Conservation (phyloP, 192 early-diverging fungal genomes). For the Gorgonomyces haynaldii region DNA sequence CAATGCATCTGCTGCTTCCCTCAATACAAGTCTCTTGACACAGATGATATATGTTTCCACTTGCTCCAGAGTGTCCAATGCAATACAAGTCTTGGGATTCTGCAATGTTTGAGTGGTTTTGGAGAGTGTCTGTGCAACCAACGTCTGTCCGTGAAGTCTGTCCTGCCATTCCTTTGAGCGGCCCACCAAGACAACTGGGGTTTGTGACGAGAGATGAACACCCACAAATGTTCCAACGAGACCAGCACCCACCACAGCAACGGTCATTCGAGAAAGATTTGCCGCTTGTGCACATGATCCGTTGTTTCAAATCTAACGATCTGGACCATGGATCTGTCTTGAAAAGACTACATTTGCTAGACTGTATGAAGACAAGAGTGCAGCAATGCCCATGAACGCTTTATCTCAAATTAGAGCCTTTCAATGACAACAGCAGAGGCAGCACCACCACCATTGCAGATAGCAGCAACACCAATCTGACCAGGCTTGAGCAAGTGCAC, state of each 20-base stretch:
- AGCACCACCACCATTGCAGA: constrained; percentile 97
- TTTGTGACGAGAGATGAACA: constrained; percentile 9
- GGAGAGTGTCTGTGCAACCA: background rate
- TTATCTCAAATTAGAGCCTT: constrained; percentile 26
- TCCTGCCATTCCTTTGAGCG: background rate
- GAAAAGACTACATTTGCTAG: too few species aligned
- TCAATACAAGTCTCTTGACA: background rate
- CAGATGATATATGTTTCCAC: background rate
- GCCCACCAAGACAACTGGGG: background rate
- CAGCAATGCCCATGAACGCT: too few species aligned
- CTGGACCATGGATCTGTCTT: too few species aligned
- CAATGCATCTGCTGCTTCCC: background rate
- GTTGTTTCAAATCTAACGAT: too few species aligned
- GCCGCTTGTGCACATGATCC: too few species aligned
- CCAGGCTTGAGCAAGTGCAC: constrained; percentile 56
- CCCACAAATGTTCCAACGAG: constrained; percentile 28
- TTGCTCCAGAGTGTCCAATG: background rate
- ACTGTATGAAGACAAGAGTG: too few species aligned
- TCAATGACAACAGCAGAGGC: constrained; percentile 76
- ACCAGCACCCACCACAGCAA: constrained; percentile 24
- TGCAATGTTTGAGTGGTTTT: background rate
- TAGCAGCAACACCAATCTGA: constrained; percentile 76
- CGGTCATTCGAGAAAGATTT: too few species aligned
- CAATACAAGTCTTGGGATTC: background rate
- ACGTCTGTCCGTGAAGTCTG: background rate